Evolutionary conservation across 257 asterid genomes (phyloP), one percentile per base, ranked within the genome.

Genomic region (Fraxinus americana): DNA sequence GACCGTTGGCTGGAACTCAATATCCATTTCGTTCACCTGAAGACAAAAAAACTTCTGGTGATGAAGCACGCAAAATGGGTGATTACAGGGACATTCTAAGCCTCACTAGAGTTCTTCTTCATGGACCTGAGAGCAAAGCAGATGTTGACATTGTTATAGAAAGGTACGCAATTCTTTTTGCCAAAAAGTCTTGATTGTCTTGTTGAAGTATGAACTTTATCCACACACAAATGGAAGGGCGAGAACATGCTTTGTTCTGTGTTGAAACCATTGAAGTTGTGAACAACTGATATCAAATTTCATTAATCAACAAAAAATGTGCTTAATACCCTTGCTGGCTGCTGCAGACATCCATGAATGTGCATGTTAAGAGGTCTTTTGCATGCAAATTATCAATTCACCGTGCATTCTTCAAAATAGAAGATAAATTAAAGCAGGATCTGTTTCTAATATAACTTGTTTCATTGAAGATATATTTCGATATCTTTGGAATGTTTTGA

Each of bases 81-180:
- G 98, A 94, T 76, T 94, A 91, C 82, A 87, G 97, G 85, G 99
- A 92, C 90, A 94, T 94, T 74, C 79, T 94, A 79, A 94, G 97
- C 93, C 92, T 94, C 80, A 92, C 88, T 79, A 88, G 99, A 85
- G 99, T 94, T 84, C 97, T 94, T 77, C 92, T 81, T 82, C 97
- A 87, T 72, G 99, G 99, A 65, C 99, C 99, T 59, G 98, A 94
- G 90, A 94, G 99, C 94, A 94, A 94, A 90, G 89, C 93, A 74
- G 88, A 87, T 67, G 95, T 92, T 19, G 99, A 94, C 85, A 73
- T 80, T 67, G 88, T 91, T 69, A 86, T 91, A 77, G 96, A 92
- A 72, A 91, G 97, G 99, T 94, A 88, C 34, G 80, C 66, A 76
- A 45, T 77, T 70, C 61, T 76, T 82, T 77, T 76, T 77, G 54